Evolutionary conservation across 371 early-diverging fungal genomes (phyloP).

Genomic region (Lichtheimia corymbifera): DNA sequence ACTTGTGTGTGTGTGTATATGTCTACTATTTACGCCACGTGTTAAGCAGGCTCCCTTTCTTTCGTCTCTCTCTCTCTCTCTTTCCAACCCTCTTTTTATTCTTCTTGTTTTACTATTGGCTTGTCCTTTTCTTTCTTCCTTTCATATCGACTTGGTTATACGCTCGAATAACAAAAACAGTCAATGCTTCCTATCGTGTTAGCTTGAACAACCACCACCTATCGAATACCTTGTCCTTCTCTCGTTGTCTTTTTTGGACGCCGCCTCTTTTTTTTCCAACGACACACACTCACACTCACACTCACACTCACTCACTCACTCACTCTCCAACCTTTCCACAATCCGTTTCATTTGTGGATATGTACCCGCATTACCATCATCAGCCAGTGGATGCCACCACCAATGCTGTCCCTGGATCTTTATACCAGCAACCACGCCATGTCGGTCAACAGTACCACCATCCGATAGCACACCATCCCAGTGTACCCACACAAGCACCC

Average conservation of each 20-base stretch:
- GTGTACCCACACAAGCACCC: conserved; percentile 11
- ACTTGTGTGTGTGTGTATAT: too few species aligned
- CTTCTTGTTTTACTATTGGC: background rate
- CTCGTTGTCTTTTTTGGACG: conserved; percentile 7
- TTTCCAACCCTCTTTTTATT: background rate
- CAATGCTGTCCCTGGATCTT: conserved; percentile 14
- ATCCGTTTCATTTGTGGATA: conserved; percentile 3
- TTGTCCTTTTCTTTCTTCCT: conserved; percentile 8
- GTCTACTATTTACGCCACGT: background rate
- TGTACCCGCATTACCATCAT: conserved; percentile 18
- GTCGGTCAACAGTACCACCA: conserved; percentile 15
- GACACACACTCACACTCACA: background rate
- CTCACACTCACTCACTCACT: background rate
- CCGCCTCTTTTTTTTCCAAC: conserved; percentile 6
- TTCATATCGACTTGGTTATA: background rate
- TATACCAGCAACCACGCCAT: conserved; percentile 23
- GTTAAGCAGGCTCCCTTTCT: conserved; percentile 1
- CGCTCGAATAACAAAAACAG: background rate
- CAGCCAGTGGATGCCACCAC: conserved; percentile 14
- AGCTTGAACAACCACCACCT: too few species aligned
- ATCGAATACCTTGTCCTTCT: too few species aligned
- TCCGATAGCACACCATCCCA: conserved; percentile 12
- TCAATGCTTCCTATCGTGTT: too few species aligned
- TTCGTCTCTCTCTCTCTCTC: background rate
- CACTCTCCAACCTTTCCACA: background rate